Base-by-base conservation (phyloP, 2,329 filamentous ascomycete species). In the Aspergillus terreus region DNA sequence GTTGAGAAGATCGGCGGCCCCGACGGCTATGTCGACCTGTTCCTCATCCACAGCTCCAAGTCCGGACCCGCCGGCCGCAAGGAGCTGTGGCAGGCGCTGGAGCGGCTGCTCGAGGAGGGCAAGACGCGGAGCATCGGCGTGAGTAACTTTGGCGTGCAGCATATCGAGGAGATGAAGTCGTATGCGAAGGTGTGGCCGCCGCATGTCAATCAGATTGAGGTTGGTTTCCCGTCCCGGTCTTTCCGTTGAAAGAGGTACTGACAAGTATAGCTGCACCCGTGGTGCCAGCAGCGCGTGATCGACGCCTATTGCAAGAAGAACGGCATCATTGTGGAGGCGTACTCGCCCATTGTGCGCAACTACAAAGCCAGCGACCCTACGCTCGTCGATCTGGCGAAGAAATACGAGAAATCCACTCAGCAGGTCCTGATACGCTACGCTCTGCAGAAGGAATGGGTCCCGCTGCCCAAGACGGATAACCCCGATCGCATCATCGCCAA, bases 371-470 rank as follows among this genome's bases (percentile, higher is more conserved):
- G 85, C 38, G 87, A 95, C 57, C 74, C 81, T 56, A 82, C 80
- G 11, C 74, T 94, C 30, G 78, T 80, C 53, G 76, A 76, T 12
- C 71, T 95, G 51, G 82, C 85, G 1, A 76, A 85, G 61, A 92
- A 90, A 73, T 82, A 94, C 67, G 78, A 77, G 57, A 91, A 87
- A 73, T 82, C 82, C 6, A 82, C 86, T 53, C 86, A 88, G 9
- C 91, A 95, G 76, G 74, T 95, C 9, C 71, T 96, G 63, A 73
- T 95, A 46, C 80, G 90, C 56, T 96, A 90, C 80, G 88, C 87
- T 59, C 69, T 95, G 70, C 88, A 95, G 71, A 92, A 89, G 72
- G 86, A 82, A 4, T 84, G 82, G 67, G 78, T 88, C 32, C 87
- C 87, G 43, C 73, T 91, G 54, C 86, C 87, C 19, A 91, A 91